Conservation (phyloP, 78 protist species). For the Dictyostelium intermedium region DNA sequence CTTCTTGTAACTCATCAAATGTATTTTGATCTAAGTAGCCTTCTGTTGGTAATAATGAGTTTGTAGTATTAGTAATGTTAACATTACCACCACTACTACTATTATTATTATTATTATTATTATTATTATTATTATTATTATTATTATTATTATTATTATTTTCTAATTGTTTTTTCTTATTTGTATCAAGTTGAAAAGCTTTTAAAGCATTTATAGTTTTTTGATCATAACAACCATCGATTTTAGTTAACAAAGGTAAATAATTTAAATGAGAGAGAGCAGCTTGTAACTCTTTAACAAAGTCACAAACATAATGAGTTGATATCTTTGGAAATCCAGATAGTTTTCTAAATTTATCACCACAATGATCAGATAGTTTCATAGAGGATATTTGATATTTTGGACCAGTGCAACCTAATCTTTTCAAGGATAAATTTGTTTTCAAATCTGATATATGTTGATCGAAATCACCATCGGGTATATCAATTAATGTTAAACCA, state of each 20-base stretch:
- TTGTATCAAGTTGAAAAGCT: conserved; percentile 53
- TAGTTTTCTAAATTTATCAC: background rate
- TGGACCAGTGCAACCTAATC: conserved; percentile 49
- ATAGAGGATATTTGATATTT: background rate
- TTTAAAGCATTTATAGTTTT: conserved; percentile 66
- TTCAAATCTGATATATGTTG: background rate
- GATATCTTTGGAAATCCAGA: background rate
- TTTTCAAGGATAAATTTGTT: background rate
- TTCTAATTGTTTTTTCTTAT: background rate
- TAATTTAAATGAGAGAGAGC: conserved; percentile 66
- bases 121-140: background rate
- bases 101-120: background rate
- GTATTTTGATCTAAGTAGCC: conserved; percentile 40
- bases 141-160: background rate
- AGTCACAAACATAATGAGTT: background rate
- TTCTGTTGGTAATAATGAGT: background rate
- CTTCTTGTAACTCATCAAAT: conserved; percentile 9
- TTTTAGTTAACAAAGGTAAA: conserved; percentile 43
- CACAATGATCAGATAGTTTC: background rate
- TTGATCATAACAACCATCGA: conserved; percentile 69
- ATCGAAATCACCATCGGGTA: conserved; percentile 51
- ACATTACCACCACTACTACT: background rate
- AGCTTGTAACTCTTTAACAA: conserved; percentile 70
- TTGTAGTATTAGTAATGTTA: background rate
- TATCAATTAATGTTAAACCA: conserved; percentile 6